Base-by-base conservation (phyloP, 352 stramenopile species). In the Lagenidium sp. region DNA sequence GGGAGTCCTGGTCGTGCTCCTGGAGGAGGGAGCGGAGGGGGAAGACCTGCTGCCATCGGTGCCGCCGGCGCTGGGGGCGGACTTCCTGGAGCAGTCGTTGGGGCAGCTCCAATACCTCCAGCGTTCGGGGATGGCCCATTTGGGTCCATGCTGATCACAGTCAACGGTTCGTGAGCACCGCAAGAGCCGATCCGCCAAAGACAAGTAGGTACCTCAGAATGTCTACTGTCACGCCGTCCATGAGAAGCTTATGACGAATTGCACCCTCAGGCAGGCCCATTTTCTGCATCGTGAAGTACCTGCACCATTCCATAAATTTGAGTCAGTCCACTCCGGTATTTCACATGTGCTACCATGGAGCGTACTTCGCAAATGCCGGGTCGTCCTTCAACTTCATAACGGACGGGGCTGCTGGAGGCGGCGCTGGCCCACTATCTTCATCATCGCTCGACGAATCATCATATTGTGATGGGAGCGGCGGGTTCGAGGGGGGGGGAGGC, bases 251-350 rank as follows among this genome's bases (percentile, higher is more conserved):
- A 35, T 92, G 79, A 23, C 80, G 65, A 57, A 92, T 88, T 3
- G 83, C 63, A 0, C 69, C 72, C 31, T 92, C 79, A 0, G 79
- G 76, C 58, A 92, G 77, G 1, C 74, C 76, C 31, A 92, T 59
- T 44, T 88, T 89, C 28, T 70, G 59, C 79, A 92, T 92, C 55
- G 63, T 85, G 44, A 92, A 92, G 54, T 89, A 91, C 48, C 78
- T 89, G 41, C 15, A 45, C 13, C 32, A n/a, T 20, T n/a, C n/a
- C n/a, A 43, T 38, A 5, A 57, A 51, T 30, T 29, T 21, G 34
- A 22, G 37, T 31, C 13, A 49, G 41, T 6, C 47, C 4, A 42
- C 10, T 22, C n/a, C 12, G 22, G 8, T 15, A 18, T 31, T 15
- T 8, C 29, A 31, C n/a, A n/a, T n/a, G n/a, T n/a, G n/a, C n/a